Percentiles rank a stretch among this genome's conserved stretches.
Conservation (phyloP, 257 asterid genomes). For the Penstemon davidsonii region DNA sequence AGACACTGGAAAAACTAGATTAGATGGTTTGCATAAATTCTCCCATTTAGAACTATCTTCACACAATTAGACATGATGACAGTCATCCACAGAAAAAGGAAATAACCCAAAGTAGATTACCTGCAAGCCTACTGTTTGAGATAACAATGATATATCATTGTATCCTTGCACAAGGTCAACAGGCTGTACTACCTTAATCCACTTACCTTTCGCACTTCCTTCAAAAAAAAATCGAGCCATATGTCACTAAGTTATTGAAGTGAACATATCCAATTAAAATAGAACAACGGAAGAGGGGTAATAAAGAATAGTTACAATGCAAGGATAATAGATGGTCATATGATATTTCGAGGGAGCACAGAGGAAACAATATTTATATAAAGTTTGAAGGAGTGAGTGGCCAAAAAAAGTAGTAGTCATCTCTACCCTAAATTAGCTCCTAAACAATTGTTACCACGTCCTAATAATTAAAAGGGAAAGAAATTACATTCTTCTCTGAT, state of each 20-base stretch:
- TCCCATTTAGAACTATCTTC: neutral
- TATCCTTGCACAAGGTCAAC: conserved; percentile 65
- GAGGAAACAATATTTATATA: neutral
- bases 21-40: neutral
- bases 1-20: neutral
- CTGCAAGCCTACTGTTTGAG: conserved; percentile 94
- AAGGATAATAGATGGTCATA: conserved; percentile 9
- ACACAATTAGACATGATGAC: conserved; percentile 16
- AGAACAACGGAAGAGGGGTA: conserved; percentile 19
- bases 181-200: conserved; percentile 78
- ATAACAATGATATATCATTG: conserved; percentile 67
- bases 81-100: conserved; percentile 15
- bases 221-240: conserved; percentile 30
- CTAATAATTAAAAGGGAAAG: too few species aligned
- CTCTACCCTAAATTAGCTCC: too few species aligned
- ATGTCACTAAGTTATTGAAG: conserved; percentile 15
- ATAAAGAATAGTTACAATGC: conserved; percentile 17
- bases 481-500: too few species aligned
- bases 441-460: too few species aligned
- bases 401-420: too few species aligned
- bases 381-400: too few species aligned
- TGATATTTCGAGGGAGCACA: conserved; percentile 21
- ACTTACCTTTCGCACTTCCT: conserved; percentile 82
- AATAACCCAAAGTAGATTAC: conserved; percentile 37
- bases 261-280: conserved; percentile 13